A percentile compares a stretch with the other conserved stretches of the same genome.
These are phyloP conservation scores for Mitragyna speciosa DNA, from an alignment of 257 asterid species.

Conservation along the genomic window DNA sequence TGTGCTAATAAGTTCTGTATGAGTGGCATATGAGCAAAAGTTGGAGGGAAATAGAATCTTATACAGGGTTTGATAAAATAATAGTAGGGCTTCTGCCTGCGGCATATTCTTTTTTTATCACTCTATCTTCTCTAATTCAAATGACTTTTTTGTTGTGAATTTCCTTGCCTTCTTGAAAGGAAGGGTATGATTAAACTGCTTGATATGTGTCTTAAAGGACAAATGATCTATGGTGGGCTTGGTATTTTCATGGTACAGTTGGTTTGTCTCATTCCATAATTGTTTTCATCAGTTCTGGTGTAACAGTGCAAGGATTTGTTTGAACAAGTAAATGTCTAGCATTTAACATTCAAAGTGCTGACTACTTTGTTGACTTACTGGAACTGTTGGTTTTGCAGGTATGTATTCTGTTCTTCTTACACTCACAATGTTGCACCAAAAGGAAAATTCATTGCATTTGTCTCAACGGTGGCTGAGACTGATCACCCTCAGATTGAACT, in stretches of 20 bases:
- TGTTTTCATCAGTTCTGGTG: not conserved
- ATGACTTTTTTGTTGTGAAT: not conserved
- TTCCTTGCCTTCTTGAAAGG: not conserved
- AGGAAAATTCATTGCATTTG: constrained; percentile 93
- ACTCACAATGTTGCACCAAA: constrained; percentile 98
- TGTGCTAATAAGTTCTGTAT: not conserved
- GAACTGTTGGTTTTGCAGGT: constrained; percentile 51
- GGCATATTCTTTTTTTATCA: not conserved
- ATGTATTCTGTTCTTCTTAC: constrained; percentile 90
- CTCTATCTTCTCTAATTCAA: not conserved
- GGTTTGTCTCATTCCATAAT: not conserved
- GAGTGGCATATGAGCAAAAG: not conserved
- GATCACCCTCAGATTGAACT: constrained; percentile 85
- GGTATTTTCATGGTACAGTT: not conserved
- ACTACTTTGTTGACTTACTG: constrained; percentile 1
- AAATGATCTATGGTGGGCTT: too few species aligned
- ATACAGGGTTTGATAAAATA: too few species aligned
- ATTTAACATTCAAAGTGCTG: not conserved
- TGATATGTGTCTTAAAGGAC: not conserved
- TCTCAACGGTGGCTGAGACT: constrained; percentile 92
- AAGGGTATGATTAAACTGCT: not conserved
- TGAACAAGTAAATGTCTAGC: not conserved
- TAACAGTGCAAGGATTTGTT: not conserved
- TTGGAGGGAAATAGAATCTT: not conserved
- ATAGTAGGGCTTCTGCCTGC: not conserved